phyloP scores from a whole-genome alignment of 2,329 filamentous ascomycete genomes.

The Dryadomyces quercus-mongolicae region DNA sequence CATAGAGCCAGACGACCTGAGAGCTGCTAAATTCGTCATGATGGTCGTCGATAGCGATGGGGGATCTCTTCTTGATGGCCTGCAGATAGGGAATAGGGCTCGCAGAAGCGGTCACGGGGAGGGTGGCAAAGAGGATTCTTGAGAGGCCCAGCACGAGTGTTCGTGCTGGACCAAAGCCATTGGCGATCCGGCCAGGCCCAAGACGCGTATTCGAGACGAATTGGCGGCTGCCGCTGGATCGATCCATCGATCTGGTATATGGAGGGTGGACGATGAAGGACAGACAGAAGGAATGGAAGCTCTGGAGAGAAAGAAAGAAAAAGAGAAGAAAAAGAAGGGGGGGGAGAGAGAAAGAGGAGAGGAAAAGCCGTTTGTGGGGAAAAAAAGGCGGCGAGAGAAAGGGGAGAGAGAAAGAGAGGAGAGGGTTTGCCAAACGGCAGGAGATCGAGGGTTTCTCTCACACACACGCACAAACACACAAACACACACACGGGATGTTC shows the following conservation, averaged over 20 bases:
- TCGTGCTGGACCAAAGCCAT: slow-evolving; percentile 22
- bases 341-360: neutral
- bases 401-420: neutral
- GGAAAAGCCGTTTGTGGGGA: neutral
- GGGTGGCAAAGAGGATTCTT: slow-evolving; percentile 35
- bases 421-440: neutral
- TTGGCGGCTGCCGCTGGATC: neutral
- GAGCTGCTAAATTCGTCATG: slow-evolving; percentile 42
- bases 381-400: neutral
- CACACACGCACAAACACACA: too few species aligned
- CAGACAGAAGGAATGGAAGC: neutral
- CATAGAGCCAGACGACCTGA: slow-evolving; percentile 69
- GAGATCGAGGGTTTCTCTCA: neutral
- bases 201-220: neutral
- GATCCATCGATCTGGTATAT: neutral
- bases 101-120: slow-evolving; percentile 30
- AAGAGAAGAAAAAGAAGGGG: neutral
- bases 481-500: too few species aligned
- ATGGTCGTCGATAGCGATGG: slow-evolving; percentile 18
- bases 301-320: neutral
- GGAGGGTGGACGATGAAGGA: neutral
- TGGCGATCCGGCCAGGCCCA: neutral
- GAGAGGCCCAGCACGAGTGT: slow-evolving; percentile 38
- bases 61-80: neutral
- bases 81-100: slow-evolving; percentile 26